Conservation (phyloP, 2,329 filamentous ascomycete species). For the Arthrobotrys megalospora region DNA sequence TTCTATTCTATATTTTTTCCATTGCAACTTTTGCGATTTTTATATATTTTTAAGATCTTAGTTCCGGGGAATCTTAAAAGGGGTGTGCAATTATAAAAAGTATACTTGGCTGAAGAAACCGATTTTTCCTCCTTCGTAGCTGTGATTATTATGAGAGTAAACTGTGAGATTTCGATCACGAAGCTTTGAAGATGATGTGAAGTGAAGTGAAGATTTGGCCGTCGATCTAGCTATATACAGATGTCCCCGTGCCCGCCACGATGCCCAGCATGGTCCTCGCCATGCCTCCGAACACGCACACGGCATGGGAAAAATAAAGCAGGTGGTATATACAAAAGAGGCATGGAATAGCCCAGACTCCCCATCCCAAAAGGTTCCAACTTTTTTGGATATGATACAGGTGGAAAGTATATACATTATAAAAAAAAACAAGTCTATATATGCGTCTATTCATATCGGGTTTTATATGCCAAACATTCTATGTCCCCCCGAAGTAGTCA, state of each 20-base stretch:
- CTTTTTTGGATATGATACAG: slow-evolving; percentile 47
- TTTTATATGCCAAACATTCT: slow-evolving; percentile 4
- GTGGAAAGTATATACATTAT: slow-evolving; percentile 32
- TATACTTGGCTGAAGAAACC: neutral
- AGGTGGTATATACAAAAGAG: slow-evolving; percentile 3
- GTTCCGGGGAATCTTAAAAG: neutral
- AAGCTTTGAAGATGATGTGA: neutral
- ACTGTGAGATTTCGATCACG: neutral
- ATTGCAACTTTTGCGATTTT: neutral
- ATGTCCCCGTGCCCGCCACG: neutral
- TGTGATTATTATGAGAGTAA: too few relatives aligned
- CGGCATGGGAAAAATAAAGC: neutral
- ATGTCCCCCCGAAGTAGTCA: neutral
- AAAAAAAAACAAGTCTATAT: slow-evolving; percentile 7
- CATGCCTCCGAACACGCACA: neutral
- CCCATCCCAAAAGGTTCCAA: slow-evolving; percentile 10
- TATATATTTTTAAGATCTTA: neutral
- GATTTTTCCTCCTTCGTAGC: neutral
- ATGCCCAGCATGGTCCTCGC: neutral
- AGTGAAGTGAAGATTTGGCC: slow-evolving; percentile 48
- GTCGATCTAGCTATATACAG: slow-evolving; percentile 41
- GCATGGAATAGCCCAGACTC: slow-evolving; percentile 19
- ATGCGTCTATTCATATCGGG: neutral
- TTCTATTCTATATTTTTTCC: neutral
- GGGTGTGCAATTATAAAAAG: slow-evolving; percentile 33